A percentile compares a stretch with the other conserved stretches of the same genome.
Evolutionary conservation across 2,329 filamentous ascomycete species (phyloP).

Genomic region (Cladosporium cucumerinum): DNA sequence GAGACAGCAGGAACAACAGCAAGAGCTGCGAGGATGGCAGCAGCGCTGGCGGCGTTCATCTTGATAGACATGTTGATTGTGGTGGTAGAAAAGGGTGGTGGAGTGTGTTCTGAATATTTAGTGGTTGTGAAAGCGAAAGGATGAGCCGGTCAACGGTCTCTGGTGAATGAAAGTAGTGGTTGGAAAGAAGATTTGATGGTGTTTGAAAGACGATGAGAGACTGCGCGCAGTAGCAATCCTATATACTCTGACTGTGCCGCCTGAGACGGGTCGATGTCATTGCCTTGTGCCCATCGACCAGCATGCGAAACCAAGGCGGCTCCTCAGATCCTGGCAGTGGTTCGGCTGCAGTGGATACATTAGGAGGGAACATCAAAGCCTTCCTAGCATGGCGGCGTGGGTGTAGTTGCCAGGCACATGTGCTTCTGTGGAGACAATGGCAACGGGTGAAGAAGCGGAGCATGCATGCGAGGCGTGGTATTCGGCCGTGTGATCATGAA

Average conservation of each 20-base stretch:
- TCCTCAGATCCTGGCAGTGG: not conserved
- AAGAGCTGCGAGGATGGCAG: slow-evolving; percentile 19
- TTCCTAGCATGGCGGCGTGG: not conserved
- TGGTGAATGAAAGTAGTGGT: slow-evolving; percentile 11
- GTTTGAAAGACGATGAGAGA: not conserved
- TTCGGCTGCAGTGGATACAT: slow-evolving; percentile 6
- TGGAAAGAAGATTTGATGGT: not conserved
- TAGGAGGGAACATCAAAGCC: not conserved
- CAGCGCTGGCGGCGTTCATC: slow-evolving; percentile 20
- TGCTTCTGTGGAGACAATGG: slow-evolving; percentile 6
- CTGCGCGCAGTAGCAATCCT: not conserved
- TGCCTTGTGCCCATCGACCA: not conserved
- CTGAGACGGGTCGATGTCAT: not conserved
- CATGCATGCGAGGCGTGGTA: not conserved
- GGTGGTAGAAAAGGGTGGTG: not conserved
- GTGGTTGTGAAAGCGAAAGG: slow-evolving; percentile 17
- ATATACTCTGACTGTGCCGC: slow-evolving; percentile 8
- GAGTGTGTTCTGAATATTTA: not conserved
- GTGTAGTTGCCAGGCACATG: not conserved
- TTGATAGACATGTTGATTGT: slow-evolving; percentile 15
- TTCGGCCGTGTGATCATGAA: not conserved
- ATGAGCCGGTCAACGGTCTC: slow-evolving; percentile 24
- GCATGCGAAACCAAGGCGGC: slow-evolving; percentile 11
- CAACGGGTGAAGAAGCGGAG: slow-evolving; percentile 1
- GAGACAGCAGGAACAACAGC: slow-evolving; percentile 30